Conservation (phyloP, 352 stramenopile genomes). For the Globisporangium paddicum region DNA sequence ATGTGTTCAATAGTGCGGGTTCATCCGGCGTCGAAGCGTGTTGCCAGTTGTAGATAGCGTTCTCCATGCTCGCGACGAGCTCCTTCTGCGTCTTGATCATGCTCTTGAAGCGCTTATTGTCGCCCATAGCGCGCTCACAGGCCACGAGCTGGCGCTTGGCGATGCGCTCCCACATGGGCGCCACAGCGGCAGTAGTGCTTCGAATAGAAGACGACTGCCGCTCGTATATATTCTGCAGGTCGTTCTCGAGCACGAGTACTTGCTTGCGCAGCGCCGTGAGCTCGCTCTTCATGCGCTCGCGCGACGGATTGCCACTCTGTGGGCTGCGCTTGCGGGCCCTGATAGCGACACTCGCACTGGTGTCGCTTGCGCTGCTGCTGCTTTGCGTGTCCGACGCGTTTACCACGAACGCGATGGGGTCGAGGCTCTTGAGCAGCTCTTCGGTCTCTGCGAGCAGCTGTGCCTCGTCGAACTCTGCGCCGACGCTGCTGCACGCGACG, state of each 20-base stretch:
- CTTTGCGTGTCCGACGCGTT: neutral
- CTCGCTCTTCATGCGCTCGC: conserved; percentile 20
- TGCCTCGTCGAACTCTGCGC: conserved; percentile 4
- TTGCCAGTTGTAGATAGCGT: conserved; percentile 8
- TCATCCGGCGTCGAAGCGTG: neutral
- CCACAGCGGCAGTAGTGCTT: neutral
- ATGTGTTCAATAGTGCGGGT: neutral
- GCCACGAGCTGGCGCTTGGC: conserved; percentile 8
- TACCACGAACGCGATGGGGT: conserved; percentile 11
- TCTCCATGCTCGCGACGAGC: conserved; percentile 5
- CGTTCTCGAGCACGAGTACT: conserved; percentile 14
- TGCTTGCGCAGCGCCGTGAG: conserved; percentile 18
- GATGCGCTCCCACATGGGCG: conserved; percentile 7
- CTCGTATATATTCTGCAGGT: conserved; percentile 9
- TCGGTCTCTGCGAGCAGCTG: conserved; percentile 9
- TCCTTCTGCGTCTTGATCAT: conserved; percentile 9
- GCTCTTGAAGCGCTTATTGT: conserved; percentile 10
- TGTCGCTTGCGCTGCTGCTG: neutral
- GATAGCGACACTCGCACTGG: no score
- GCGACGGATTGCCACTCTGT: no score
- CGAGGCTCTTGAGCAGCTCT: conserved; percentile 1
- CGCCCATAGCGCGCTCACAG: neutral
- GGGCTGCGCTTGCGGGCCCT: no score
- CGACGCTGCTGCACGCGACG: neutral
- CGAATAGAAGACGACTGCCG: neutral